Evolutionary conservation across 805 yeast genomes (phyloP).

Genomic region (Barnettozyma siamensis): DNA sequence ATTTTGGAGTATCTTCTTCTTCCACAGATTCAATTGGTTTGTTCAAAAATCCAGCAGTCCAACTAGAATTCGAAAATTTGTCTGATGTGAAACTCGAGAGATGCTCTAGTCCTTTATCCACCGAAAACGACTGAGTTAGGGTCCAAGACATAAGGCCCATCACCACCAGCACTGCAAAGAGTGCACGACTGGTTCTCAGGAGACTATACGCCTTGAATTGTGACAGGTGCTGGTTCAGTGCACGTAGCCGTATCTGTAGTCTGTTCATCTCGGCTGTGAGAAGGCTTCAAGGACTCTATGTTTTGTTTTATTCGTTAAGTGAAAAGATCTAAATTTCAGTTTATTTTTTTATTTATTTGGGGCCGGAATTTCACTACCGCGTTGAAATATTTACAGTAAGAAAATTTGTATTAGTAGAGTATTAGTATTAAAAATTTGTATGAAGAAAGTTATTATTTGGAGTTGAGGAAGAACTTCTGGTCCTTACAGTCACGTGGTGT

Average conservation of each 20-base stretch:
- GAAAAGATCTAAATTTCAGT: no score
- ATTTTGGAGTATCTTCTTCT: not conserved
- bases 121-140: not conserved
- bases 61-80: not conserved
- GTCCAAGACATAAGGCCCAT: not conserved
- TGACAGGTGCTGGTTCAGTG: conserved; percentile 4
- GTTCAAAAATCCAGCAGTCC: not conserved
- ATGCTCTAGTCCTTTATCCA: not conserved
- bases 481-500: conserved; percentile 61
- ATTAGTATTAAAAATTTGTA: not conserved
- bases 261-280: not conserved
- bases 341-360: no score
- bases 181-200: not conserved
- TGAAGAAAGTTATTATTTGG: conserved; percentile 10
- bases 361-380: no score
- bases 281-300: no score
- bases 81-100: not conserved
- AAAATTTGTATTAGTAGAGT: no score
- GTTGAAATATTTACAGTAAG: no score
- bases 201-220: conserved; percentile 1
- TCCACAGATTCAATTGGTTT: not conserved
- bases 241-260: conserved; percentile 1
- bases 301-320: no score
- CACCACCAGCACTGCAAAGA: not conserved
- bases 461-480: conserved; percentile 30